Conservation (phyloP, 352 stramenopile genomes). For the Phytopythium ostracodes region DNA sequence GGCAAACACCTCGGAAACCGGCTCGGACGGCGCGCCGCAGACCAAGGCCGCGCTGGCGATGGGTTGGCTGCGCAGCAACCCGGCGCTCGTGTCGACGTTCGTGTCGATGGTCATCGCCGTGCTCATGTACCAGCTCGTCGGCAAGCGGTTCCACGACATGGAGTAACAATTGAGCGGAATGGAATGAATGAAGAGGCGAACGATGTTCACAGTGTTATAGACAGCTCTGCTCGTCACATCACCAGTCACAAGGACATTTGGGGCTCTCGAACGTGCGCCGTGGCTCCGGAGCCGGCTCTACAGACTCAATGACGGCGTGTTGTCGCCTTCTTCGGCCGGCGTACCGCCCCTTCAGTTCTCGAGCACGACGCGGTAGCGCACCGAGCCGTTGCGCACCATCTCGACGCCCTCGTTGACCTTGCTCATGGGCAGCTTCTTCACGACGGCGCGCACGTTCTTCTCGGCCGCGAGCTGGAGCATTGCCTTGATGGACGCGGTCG, state of each 20-base stretch:
- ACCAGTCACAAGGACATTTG: no score
- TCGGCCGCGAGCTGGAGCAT: constrained; percentile 73
- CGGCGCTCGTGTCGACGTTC: constrained; percentile 34
- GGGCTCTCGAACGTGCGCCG: not conserved
- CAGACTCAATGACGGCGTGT: not conserved
- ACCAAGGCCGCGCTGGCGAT: constrained; percentile 1
- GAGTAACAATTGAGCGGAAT: not conserved
- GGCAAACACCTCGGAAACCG: constrained; percentile 3
- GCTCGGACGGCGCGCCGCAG: constrained; percentile 10
- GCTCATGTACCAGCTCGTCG: constrained; percentile 55
- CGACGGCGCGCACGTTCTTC: constrained; percentile 47
- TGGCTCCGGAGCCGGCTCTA: not conserved
- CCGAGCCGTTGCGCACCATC: constrained; percentile 31
- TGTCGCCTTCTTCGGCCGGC: no score
- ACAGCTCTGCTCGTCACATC: not conserved
- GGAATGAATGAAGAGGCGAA: not conserved
- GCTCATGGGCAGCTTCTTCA: constrained; percentile 42
- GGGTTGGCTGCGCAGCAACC: constrained; percentile 28
- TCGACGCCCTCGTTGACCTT: constrained; percentile 36
- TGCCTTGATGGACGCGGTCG: constrained; percentile 56
- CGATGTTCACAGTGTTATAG: not conserved
- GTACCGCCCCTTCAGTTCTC: constrained; percentile 3
- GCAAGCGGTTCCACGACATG: constrained; percentile 50
- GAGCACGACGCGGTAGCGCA: constrained; percentile 29
- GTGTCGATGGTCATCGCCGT: constrained; percentile 48